Percentiles rank a stretch among this genome's conserved stretches.
Evolutionary conservation across 768 basidiomycete species (phyloP).

Genomic region (Galerina marginata): DNA sequence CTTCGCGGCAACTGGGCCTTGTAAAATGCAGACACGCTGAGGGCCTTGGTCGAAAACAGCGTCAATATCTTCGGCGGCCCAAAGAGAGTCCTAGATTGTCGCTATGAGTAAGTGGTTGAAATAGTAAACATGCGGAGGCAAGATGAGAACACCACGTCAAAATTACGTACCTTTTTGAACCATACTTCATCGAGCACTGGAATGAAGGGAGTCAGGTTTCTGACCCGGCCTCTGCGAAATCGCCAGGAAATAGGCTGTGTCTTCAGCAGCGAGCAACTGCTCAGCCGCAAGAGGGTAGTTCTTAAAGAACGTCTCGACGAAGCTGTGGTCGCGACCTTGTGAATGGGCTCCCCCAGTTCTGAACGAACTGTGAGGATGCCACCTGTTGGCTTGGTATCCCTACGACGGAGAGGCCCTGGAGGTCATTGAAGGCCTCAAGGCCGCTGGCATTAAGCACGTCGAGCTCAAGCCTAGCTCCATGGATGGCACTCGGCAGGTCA

Average conservation of each 20-base stretch:
- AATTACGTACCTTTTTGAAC: constrained; percentile 91
- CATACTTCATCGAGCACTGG: constrained; percentile 97
- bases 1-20: constrained; percentile 95
- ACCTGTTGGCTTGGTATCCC: constrained; percentile 90
- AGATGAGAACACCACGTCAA: constrained; percentile 18
- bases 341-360: constrained; percentile 97
- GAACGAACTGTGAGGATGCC: constrained; percentile 97
- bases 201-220: constrained; percentile 98
- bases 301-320: constrained; percentile 84
- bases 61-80: constrained; percentile 98
- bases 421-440: too few relatives aligned
- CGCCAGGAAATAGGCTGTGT: constrained; percentile 93
- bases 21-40: constrained; percentile 95
- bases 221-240: constrained; percentile 96
- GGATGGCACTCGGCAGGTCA: too few relatives aligned
- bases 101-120: constrained; percentile 18
- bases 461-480: constrained; percentile 95
- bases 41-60: constrained; percentile 99
- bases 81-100: constrained; percentile 81
- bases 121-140: constrained; percentile 5
- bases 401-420: too few relatives aligned
- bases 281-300: constrained; percentile 81
- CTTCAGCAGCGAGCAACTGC: constrained; percentile 91
- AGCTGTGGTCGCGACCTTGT: constrained; percentile 97
- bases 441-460: too few relatives aligned